phyloP scores from a whole-genome alignment of 768 basidiomycete genomes.

The Pleurotus citrinopileatus region DNA sequence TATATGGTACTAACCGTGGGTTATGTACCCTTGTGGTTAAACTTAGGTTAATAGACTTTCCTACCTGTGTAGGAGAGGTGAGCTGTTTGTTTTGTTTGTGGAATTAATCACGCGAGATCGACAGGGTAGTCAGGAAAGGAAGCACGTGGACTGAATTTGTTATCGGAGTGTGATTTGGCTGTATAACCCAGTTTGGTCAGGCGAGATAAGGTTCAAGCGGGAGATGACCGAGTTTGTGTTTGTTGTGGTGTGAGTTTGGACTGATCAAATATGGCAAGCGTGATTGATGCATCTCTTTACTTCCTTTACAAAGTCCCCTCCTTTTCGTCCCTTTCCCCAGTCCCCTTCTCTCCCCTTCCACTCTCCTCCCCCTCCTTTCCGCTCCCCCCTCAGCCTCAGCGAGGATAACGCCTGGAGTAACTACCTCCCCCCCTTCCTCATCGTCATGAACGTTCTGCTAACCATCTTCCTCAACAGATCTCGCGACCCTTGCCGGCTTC shows the following conservation, averaged over 20 bases:
- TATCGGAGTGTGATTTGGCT: not conserved
- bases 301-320: constrained; percentile 7
- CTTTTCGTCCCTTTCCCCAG: constrained; percentile 1
- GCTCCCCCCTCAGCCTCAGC: constrained; percentile 37
- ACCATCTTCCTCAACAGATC: constrained; percentile 42
- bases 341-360: not conserved
- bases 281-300: not conserved
- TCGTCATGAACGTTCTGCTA: constrained; percentile 20
- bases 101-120: constrained; percentile 2
- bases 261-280: constrained; percentile 6
- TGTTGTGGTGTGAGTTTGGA: constrained; percentile 7
- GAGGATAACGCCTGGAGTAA: constrained; percentile 51
- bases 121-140: not conserved
- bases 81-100: no score
- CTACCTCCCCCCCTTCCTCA: constrained; percentile 12
- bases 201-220: constrained; percentile 6
- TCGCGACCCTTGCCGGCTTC: constrained; percentile 95
- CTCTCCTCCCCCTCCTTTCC: constrained; percentile 21
- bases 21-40: no score
- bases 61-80: no score
- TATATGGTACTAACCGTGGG: no score
- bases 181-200: constrained; percentile 8
- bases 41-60: no score
- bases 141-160: not conserved
- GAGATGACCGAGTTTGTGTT: constrained; percentile 10